Conservation (phyloP, 1,284 basidiomycete genomes). For the Boletellus dicymbophilus region DNA sequence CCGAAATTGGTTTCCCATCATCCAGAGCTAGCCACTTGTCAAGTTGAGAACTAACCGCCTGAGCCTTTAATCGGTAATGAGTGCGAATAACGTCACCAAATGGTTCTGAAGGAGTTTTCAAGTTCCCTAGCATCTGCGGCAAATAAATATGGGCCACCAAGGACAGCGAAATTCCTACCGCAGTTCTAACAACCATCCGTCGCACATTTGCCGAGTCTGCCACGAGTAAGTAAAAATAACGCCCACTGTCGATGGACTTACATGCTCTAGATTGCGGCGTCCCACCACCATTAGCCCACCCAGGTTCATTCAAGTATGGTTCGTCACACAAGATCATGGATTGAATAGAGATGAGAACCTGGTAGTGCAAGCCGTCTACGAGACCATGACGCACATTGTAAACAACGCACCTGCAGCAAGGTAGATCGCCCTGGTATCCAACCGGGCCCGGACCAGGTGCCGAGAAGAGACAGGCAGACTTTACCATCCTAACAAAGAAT, state of each 20-base stretch:
- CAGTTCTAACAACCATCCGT: slow-evolving; percentile 85
- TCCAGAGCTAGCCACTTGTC: slow-evolving; percentile 77
- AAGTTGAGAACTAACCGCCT: slow-evolving; percentile 69
- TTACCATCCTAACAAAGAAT: slow-evolving; percentile 69
- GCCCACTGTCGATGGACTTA: slow-evolving; percentile 37
- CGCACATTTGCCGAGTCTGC: slow-evolving; percentile 85
- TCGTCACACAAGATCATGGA: slow-evolving; percentile 92
- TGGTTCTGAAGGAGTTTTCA: slow-evolving; percentile 79
- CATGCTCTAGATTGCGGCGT: slow-evolving; percentile 74
- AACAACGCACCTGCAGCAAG: slow-evolving; percentile 62
- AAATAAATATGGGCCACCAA: slow-evolving; percentile 8
- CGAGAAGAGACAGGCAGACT: slow-evolving; percentile 89
- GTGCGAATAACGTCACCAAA: slow-evolving; percentile 85
- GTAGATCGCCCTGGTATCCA: slow-evolving; percentile 89
- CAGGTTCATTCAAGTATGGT: slow-evolving; percentile 89
- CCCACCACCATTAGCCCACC: slow-evolving; percentile 73
- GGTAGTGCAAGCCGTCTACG: slow-evolving; percentile 8
- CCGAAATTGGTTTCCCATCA: slow-evolving; percentile 57
- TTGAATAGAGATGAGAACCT: slow-evolving; percentile 92
- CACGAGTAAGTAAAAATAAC: slow-evolving; percentile 6
- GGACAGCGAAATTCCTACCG: slow-evolving; percentile 50
- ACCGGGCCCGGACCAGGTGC: slow-evolving; percentile 89
- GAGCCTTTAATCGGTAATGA: slow-evolving; percentile 87
- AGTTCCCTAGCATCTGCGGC: slow-evolving; percentile 78
- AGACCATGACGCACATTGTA: not conserved